A percentile compares a stretch with the other conserved stretches of the same genome.
Evolutionary conservation across 768 basidiomycete genomes (phyloP).

Genomic region (Termitomyces heimii): DNA sequence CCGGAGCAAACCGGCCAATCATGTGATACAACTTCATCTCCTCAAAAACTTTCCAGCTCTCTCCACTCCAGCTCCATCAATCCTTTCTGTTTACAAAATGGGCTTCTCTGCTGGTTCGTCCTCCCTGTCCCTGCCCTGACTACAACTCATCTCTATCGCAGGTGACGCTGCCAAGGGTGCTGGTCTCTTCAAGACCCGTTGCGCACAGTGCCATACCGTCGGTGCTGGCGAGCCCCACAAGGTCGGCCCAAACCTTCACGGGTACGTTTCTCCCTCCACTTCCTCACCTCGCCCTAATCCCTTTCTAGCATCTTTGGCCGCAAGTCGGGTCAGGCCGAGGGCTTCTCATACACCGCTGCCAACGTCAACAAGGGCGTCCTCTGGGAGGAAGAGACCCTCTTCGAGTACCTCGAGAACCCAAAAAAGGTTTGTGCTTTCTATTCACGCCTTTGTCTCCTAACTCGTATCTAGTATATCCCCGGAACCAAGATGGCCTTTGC

Average conservation of each 20-base stretch:
- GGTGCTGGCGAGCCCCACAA: constrained; percentile 74
- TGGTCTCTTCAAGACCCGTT: constrained; percentile 93
- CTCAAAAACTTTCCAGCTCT: constrained; percentile 13
- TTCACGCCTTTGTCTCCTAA: not conserved
- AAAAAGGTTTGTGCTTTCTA: constrained; percentile 65
- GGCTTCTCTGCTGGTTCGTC: constrained; percentile 34
- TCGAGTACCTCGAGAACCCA: constrained; percentile 95
- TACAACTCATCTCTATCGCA: constrained; percentile 17
- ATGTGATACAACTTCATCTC: constrained; percentile 8
- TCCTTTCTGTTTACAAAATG: constrained; percentile 23
- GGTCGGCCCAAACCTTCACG: constrained; percentile 94
- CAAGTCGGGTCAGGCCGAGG: constrained; percentile 78
- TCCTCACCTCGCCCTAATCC: not conserved
- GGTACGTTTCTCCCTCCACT: constrained; percentile 40
- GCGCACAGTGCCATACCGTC: constrained; percentile 90
- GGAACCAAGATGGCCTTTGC: constrained; percentile 99
- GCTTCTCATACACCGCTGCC: constrained; percentile 89
- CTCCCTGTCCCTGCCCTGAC: constrained; percentile 37
- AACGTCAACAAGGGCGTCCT: constrained; percentile 91
- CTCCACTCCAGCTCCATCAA: constrained; percentile 8
- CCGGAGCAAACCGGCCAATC: constrained; percentile 16
- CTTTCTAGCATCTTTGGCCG: constrained; percentile 70
- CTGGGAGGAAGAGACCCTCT: constrained; percentile 87
- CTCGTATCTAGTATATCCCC: constrained; percentile 67
- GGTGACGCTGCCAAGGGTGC: constrained; percentile 92